Percentiles rank a stretch among this genome's conserved stretches.
Conservation (phyloP, 768 basidiomycete genomes). For the Holtermanniella nyarrowii region DNA sequence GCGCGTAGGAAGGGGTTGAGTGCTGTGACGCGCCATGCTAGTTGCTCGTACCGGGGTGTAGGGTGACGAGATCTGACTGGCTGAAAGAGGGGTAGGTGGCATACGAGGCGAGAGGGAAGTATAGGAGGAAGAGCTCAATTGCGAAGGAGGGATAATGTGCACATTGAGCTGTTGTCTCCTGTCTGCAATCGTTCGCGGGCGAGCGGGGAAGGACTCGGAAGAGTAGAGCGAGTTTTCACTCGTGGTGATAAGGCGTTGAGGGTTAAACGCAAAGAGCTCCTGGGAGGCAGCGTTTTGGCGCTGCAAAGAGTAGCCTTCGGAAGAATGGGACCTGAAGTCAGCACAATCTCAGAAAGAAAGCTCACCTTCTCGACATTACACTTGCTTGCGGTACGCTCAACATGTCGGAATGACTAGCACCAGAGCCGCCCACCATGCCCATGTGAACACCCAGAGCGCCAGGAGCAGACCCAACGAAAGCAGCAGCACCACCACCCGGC, state of each 20-base stretch:
- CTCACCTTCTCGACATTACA: constrained; percentile 31
- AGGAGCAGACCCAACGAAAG: not conserved
- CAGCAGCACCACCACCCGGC: constrained; percentile 18
- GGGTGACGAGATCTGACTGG: constrained; percentile 4
- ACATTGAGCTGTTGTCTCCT: constrained; percentile 9
- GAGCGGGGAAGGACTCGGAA: constrained; percentile 19
- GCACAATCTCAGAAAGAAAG: not conserved
- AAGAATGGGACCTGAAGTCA: constrained; percentile 14
- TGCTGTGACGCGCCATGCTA: constrained; percentile 24
- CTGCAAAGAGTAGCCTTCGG: constrained; percentile 16
- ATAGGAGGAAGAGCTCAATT: constrained; percentile 12
- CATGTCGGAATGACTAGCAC: constrained; percentile 4
- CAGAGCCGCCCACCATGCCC: not conserved
- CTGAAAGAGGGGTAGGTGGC: constrained; percentile 19
- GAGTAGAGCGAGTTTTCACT: constrained; percentile 21
- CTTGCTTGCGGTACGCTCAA: constrained; percentile 26
- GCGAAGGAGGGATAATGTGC: constrained; percentile 17
- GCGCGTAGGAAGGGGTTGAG: constrained; percentile 24
- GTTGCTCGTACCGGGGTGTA: constrained; percentile 8
- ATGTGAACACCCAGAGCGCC: not conserved
- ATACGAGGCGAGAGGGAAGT: constrained; percentile 6
- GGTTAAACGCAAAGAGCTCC: constrained; percentile 26
- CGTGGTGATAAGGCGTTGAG: constrained; percentile 21
- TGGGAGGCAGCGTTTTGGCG: constrained; percentile 21
- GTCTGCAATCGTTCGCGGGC: constrained; percentile 2